A percentile compares a stretch with the other conserved stretches of the same genome.
phyloP scores from a whole-genome alignment of 768 basidiomycete species.

The Terana coerulea region DNA sequence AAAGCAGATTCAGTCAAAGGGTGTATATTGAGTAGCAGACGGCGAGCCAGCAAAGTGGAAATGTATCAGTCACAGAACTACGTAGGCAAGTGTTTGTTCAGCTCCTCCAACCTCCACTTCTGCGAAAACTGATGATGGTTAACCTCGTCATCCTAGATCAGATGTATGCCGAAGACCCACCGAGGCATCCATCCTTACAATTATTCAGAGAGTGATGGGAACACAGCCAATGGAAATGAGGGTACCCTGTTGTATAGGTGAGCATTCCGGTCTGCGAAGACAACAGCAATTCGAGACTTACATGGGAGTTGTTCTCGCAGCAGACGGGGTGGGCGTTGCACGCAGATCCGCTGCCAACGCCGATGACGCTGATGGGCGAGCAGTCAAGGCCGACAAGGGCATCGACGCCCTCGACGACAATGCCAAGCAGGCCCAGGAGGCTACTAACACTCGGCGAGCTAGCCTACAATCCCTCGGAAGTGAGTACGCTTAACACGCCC shows the following conservation, averaged over 20 bases:
- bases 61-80: no score
- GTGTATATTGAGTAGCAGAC: no score
- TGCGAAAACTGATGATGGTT: no score
- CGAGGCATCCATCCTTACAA: no score
- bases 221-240: background rate
- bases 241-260: background rate
- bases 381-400: slow-evolving; percentile 7
- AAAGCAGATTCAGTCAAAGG: no score
- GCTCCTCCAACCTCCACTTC: no score
- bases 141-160: no score
- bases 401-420: slow-evolving; percentile 1
- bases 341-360: slow-evolving; percentile 2
- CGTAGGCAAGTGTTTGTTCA: no score
- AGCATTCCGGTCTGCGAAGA: no score
- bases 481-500: background rate
- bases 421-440: slow-evolving; percentile 2
- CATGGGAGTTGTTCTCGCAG: slow-evolving; percentile 10
- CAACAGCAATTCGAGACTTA: background rate
- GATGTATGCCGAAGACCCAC: no score
- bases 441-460: background rate
- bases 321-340: slow-evolving; percentile 7
- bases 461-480: background rate
- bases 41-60: no score
- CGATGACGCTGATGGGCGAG: slow-evolving; percentile 5
- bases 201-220: no score